Evolutionary conservation across 2,329 filamentous ascomycete genomes (phyloP).

Genomic region (Fusarium torulosum): DNA sequence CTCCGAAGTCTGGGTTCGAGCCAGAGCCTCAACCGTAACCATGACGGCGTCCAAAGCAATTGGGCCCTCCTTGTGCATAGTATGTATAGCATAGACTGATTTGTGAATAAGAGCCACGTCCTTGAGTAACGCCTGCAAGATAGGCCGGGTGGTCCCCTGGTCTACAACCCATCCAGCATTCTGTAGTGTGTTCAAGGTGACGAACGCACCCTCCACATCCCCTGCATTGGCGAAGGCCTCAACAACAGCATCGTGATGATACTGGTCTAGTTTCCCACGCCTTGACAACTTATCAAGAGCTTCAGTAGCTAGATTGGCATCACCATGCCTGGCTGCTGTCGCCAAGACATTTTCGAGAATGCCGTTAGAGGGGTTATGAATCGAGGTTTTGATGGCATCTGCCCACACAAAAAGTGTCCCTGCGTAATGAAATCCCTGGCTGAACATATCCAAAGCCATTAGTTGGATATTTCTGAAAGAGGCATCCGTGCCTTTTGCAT

Average conservation of each 20-base stretch:
- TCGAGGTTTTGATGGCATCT: slow-evolving; percentile 64
- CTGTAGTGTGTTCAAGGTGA: slow-evolving; percentile 79
- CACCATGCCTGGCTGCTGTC: slow-evolving; percentile 76
- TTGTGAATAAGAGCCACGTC: slow-evolving; percentile 60
- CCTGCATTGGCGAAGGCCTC: slow-evolving; percentile 73
- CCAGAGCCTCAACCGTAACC: slow-evolving; percentile 54
- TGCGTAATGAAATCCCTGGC: slow-evolving; percentile 70
- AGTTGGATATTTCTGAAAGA: slow-evolving; percentile 71
- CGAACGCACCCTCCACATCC: slow-evolving; percentile 75
- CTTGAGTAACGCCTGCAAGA: slow-evolving; percentile 69
- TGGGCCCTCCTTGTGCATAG: slow-evolving; percentile 57
- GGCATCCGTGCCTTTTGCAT: slow-evolving; percentile 52
- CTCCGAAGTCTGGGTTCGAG: slow-evolving; percentile 48
- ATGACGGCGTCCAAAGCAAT: slow-evolving; percentile 55
- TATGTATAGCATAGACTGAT: slow-evolving; percentile 68
- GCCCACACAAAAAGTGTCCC: slow-evolving; percentile 80
- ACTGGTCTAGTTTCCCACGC: slow-evolving; percentile 64
- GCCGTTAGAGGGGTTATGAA: slow-evolving; percentile 65
- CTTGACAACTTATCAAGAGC: slow-evolving; percentile 67
- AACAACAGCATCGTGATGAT: slow-evolving; percentile 85
- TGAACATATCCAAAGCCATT: slow-evolving; percentile 81
- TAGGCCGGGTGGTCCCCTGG: slow-evolving; percentile 71
- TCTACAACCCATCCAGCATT: slow-evolving; percentile 63
- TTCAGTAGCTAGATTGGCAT: slow-evolving; percentile 76
- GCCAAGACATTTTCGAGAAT: slow-evolving; percentile 77